Base-by-base conservation (phyloP, 2,329 filamentous ascomycete genomes). In the Botrytis cinerea region DNA sequence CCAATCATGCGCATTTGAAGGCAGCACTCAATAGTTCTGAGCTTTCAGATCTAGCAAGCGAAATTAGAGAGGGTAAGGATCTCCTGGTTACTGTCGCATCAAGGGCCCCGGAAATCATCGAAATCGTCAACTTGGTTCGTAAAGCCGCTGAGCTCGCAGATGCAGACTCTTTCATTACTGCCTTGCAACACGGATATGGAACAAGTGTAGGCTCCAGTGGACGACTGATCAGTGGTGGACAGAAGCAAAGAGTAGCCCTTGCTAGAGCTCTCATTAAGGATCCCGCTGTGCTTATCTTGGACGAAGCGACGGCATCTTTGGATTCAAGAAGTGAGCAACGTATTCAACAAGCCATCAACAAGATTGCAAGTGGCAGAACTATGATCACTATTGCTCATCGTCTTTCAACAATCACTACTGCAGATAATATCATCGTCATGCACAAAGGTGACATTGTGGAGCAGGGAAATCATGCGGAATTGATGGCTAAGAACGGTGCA, bases 321-420 rank as follows among this genome's bases (percentile, higher is more conserved):
- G 94, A 97, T 81, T 93, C 93, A 0, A 92, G 95, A 77, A 97
- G 94, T 0, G 94, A 97, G 82, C 92, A 96, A 81, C 92, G 95
- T 80, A 97, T 97, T 74, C 94, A 97, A 82, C 88, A 91, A 71
- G 94, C 94, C 38, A 88, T 98, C 43, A 90, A 92, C 72, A 93
- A 88, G 25, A 89, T 98, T 67, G 92, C 93, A 18, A 87, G 91
- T 76, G 94, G 93, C 64, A 92, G 95, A 62, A 98, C 95, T 0
- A 90, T 97, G 83, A 88, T 98, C 74, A 94, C 98, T 61, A 98
- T 98, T 57, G 66, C 66, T 57, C 94, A 97, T 82, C 91, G 94
- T 70, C 85, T 97, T 28, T 95, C 93, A 48, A 97, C 94, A 1
- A 95, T 97, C 77, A 94, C 92, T 93, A 95, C 93, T 72, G 93